Evolutionary conservation across 2,329 filamentous ascomycete genomes (phyloP).

Genomic region (Trichoderma aggressivum): DNA sequence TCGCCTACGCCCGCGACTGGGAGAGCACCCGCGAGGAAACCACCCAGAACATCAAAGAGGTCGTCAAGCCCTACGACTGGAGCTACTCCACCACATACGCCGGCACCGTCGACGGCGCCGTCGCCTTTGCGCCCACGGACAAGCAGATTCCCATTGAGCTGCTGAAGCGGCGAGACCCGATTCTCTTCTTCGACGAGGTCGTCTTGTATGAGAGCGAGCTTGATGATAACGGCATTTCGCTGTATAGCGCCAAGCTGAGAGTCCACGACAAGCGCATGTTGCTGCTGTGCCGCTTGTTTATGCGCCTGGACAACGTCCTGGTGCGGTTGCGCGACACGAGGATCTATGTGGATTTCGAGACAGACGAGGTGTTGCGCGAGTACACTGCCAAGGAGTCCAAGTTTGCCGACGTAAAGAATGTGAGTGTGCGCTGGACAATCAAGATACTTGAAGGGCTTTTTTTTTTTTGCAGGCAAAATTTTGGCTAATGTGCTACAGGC

Average conservation of each 20-base stretch:
- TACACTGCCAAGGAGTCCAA: constrained; percentile 83
- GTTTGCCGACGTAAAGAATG: constrained; percentile 73
- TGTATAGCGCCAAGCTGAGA: constrained; percentile 84
- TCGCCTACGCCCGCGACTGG: constrained; percentile 91
- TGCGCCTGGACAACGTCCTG: constrained; percentile 87
- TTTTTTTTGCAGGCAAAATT: background rate
- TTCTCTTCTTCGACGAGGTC: constrained; percentile 94
- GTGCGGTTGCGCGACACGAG: constrained; percentile 85
- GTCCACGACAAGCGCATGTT: constrained; percentile 90
- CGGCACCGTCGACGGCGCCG: constrained; percentile 55
- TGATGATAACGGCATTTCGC: constrained; percentile 92
- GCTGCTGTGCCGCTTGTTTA: constrained; percentile 81
- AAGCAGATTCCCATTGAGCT: constrained; percentile 76
- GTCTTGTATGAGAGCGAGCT: constrained; percentile 96
- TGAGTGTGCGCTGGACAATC: constrained; percentile 31
- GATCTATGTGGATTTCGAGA: constrained; percentile 85
- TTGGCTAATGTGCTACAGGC: constrained; percentile 36
- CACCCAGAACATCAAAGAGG: constrained; percentile 83
- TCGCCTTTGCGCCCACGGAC: constrained; percentile 30
- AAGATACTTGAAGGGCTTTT: background rate
- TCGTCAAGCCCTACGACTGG: constrained; percentile 97
- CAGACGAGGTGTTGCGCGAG: constrained; percentile 76
- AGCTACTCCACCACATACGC: constrained; percentile 88
- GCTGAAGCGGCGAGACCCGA: constrained; percentile 84
- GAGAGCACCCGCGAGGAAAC: constrained; percentile 64